Evolutionary conservation across 1,284 basidiomycete genomes (phyloP), one percentile per base, ranked within the genome.

Genomic region (Ceratobasidium sp.): DNA sequence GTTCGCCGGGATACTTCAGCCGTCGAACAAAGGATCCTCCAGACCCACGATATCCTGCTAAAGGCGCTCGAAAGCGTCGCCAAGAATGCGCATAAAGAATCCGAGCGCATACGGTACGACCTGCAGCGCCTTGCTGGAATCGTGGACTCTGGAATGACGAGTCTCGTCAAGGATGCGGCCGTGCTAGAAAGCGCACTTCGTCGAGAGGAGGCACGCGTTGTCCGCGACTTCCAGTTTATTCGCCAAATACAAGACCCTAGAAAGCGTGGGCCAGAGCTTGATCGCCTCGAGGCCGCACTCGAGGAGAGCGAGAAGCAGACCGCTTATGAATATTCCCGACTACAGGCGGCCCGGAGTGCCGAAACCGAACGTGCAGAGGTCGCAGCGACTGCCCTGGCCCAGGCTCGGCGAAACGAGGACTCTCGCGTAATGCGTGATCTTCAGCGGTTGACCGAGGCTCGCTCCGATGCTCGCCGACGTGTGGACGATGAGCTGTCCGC

Each of bases 171-270:
- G 56, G 56, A 51, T 31, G 56, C 56, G 15, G 47, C 54, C 42
- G 28, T 20, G 23, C 56, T 73, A 1, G 68, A 73, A n/a, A 13
- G 33, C 31, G 39, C 56, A 26, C 56, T 73, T 17, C 68, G 68
- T 23, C 54, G 56, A 15, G 68, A 73, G 23, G 68, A 73, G 68
- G 56, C 68, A 73, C 68, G 68, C 37, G 68, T 73, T 42, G 56
- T 56, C 35, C 37, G 56, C 23, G 68, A 73, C 51, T 73, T 73
- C 31, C 68, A 73, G 42, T 73, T 33, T 23, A 73, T 73, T 33
- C 54, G 68, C 54, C 68, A 73, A 61, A 73, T 73, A 60, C 68
- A 73, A 42, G 68, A 73, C 68, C 68, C 68, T 73, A 73, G 68
- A 73, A 69, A 73, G 68, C 68, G 68, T 73, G 68, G 68, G 23